Base-by-base conservation (phyloP, 768 basidiomycete species). In the Naganishia onofrii region DNA sequence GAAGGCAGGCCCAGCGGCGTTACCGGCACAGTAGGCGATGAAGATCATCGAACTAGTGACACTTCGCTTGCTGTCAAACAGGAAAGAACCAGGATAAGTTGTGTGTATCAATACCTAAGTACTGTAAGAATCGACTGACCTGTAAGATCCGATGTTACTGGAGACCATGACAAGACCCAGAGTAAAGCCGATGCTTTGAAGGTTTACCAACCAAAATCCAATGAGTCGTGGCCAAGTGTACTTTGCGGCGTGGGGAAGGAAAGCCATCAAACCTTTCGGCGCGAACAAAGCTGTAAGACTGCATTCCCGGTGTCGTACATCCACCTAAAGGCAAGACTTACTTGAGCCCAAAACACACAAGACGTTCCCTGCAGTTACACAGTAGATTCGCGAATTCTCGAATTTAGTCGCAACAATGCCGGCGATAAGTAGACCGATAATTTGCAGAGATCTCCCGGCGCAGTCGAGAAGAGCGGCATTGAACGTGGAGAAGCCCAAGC, bases 151-250 rank as follows among this genome's bases (percentile, higher is more conserved):
- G 67, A 79, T 76, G 71, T 78, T 81, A 68, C 74, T 74, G 0
- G 76, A 76, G 65, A 81, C 74, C 80, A 81, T 81, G 68, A 81
- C 80, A 48, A 81, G 75, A 71, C 80, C 79, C 36, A 80, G 76
- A 23, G 79, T 80, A 76, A 81, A 81, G 8, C 80, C 78, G 71
- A 81, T 76, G 29, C 75, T 77, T 63, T 78, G 74, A 51, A 70
- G 69, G 73, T 75, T 74, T 68, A 75, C 71, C 46, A 78, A 65
- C 78, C 80, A 81, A 73, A 81, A 79, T 15, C 77, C 76, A 28
- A 79, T 73, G 13, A 81, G 69, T 52, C 80, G 72, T 36, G 76
- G 72, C 80, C 80, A 81, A 28, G 75, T 77, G 70, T 74, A 71
- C 6, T 69, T 32, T 23, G 70, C 51, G 10, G 69, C 52, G 67